Base-by-base conservation (phyloP, 2,329 filamentous ascomycete genomes). In the Blastomyces gilchristii region DNA sequence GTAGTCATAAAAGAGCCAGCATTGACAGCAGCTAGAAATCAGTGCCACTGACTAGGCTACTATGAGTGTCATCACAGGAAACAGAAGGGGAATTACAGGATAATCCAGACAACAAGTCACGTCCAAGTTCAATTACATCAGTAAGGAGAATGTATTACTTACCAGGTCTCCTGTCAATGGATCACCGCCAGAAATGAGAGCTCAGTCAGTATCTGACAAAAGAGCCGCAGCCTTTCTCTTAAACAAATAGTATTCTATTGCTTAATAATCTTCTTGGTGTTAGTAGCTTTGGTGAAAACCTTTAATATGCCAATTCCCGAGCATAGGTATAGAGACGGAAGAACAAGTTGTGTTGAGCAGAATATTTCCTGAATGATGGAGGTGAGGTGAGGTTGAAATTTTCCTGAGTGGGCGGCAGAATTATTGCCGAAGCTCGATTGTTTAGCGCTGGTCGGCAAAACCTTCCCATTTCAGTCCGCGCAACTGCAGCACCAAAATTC, bases 1-100 rank as follows among this genome's bases (percentile, higher is more conserved):
- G 89, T 94, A 94, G 90, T 94, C 89, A 76, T 88, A 82, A 79
- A 82, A 80, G 80, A 82, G 72, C 75, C 72, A 75, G 74, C 79
- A 81, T 75, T 67, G 79, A 76, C 75, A 73, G 74, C 72, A 74
- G 77, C 78, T 75, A 78, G 79, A 81, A 81, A 79, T 80, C 78
- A 80, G 74, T 79, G 77, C 75, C 73, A 71, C 72, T 76, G 75
- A 73, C 78, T 81, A 74, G 76, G 77, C 75, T 72, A 68, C 67
- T 71, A 71, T 75, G 71, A 67, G 69, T 71, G 74, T 80, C 78
- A 80, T 81, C 79, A 79, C 69, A 68, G 75, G 74, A 76, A 71
- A 69, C 22, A 39, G 12, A 25, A 9, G 56, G 37, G 37, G 65
- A 65, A 60, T 65, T 65, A 66, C 63, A 62, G 66, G 62, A 57